These are phyloP conservation scores for Cyberlindnera euphorbiiphila DNA, from an alignment of 805 yeast genomes.

Conservation along the genomic window DNA sequence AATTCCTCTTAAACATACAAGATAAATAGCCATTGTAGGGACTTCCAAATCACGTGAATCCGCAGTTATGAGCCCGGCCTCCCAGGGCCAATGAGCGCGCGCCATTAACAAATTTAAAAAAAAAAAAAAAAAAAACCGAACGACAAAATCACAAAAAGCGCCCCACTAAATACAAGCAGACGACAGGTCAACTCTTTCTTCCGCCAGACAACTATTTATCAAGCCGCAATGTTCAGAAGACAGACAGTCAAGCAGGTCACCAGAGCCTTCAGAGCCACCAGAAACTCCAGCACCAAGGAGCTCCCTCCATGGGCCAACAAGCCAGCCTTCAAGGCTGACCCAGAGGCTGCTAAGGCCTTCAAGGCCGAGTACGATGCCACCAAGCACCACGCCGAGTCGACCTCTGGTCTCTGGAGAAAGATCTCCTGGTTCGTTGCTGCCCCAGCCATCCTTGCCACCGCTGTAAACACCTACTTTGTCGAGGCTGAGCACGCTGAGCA, in stretches of 20 bases:
- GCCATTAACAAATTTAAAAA: too few relatives aligned
- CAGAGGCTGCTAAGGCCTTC: constrained; percentile 62
- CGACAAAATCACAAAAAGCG: too few relatives aligned
- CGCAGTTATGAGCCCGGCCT: background rate
- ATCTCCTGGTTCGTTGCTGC: constrained; percentile 74
- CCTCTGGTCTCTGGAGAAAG: constrained; percentile 82
- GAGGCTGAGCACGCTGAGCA: constrained; percentile 91
- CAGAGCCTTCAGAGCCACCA: constrained; percentile 22
- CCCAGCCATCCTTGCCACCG: constrained; percentile 75
- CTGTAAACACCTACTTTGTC: constrained; percentile 74
- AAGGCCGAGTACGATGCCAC: constrained; percentile 57
- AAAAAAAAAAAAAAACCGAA: constrained; percentile 15
- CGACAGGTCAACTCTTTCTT: too few relatives aligned
- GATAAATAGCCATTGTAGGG: background rate
- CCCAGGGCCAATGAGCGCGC: constrained; percentile 15
- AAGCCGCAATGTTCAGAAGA: constrained; percentile 42
- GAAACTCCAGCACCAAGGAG: constrained; percentile 23
- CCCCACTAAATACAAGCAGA: too few relatives aligned
- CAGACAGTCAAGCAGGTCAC: constrained; percentile 26
- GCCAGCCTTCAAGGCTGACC: constrained; percentile 42
- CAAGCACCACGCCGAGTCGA: constrained; percentile 72
- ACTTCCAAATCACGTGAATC: background rate
- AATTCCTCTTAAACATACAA: too few relatives aligned
- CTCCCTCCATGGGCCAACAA: constrained; percentile 40
- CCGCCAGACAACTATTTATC: constrained; percentile 5